Evolutionary conservation across 2,329 filamentous ascomycete genomes (phyloP).

Genomic region (Talaromyces sp.): DNA sequence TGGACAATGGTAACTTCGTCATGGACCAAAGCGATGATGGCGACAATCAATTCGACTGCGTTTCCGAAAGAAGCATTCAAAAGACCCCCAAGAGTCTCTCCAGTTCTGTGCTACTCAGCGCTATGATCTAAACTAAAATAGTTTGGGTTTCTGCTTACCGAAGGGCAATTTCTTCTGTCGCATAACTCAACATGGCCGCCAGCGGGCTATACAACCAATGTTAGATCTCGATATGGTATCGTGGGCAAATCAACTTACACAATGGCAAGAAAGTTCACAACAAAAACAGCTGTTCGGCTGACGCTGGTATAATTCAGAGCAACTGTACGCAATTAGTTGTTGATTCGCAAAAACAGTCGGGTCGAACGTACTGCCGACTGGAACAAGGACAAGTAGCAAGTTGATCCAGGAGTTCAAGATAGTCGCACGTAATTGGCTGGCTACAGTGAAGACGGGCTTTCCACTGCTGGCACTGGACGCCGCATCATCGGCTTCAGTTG

Average conservation of each 20-base stretch:
- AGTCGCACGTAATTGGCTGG: constrained; percentile 57
- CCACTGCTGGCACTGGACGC: constrained; percentile 20
- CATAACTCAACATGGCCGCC: constrained; percentile 79
- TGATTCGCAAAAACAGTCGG: constrained; percentile 14
- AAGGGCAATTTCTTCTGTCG: constrained; percentile 80
- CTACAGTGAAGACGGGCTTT: constrained; percentile 36
- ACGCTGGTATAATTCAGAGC: constrained; percentile 64
- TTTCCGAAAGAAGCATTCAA: constrained; percentile 90
- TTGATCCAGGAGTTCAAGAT: constrained; percentile 85
- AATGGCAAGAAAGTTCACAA: constrained; percentile 91
- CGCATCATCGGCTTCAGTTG: constrained; percentile 18
- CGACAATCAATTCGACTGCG: constrained; percentile 84
- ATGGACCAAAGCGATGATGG: constrained; percentile 74
- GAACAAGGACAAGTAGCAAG: constrained; percentile 71
- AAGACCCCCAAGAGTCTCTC: constrained; percentile 82
- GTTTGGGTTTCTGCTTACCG: constrained; percentile 34
- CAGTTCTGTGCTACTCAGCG: constrained; percentile 48
- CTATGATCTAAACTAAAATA: not conserved
- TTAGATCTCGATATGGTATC: not conserved
- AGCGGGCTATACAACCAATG: constrained; percentile 52
- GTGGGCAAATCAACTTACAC: constrained; percentile 46
- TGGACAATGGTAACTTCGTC: constrained; percentile 80
- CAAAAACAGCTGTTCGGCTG: constrained; percentile 65
- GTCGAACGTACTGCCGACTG: constrained; percentile 58
- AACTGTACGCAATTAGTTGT: constrained; percentile 38